Base-by-base conservation (phyloP, 768 basidiomycete genomes). In the Flagelloscypha sp. region DNA sequence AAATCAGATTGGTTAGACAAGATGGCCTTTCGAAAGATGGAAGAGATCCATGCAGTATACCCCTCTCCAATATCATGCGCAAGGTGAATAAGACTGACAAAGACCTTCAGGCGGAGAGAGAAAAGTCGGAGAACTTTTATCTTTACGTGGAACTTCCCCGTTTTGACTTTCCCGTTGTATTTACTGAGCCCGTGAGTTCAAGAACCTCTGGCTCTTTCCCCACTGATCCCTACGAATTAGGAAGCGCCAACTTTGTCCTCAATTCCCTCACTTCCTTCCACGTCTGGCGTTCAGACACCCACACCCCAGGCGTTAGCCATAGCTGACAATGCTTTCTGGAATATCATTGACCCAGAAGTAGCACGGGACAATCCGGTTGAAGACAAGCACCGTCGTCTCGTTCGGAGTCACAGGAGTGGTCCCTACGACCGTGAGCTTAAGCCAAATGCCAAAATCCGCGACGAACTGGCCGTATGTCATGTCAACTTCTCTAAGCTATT, bases 1-100 rank as follows among this genome's bases (percentile, higher is more conserved):
- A 89, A 92, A 56, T 83, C 88, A 2, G 95, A 98, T 38, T 99
- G 95, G 95, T 63, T 98, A 6, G 93, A 98, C 53, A 83, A 84
- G 42, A 59, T 95, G 60, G 79, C 86, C 5, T 99, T 97, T 62
- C 67, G 93, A 30, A 88, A 84, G 63, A 94, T 98, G 70, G 92
- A 92, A 44, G 85, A 92, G 55, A 79, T 93, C 18, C 94, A 98
- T 53, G 77, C 88, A 2, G 93, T 90, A 53, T n/a, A n/a, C n/a
- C n/a, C n/a, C n/a, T n/a, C 20, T 21, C n/a, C 10, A 5, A 16
- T 21, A 4, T n/a, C n/a, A n/a, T n/a, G n/a, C n/a, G n/a, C n/a
- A n/a, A n/a, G n/a, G n/a, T 13, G 10, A 34, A 33, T 15, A 16
- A 27, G n/a, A 25, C 31, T 5, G 33, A 28, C 22, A 5, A 21